These are phyloP conservation scores for Durotheca rogersii DNA, from an alignment of 495 filamentous ascomycete species.

Conservation along the genomic window DNA sequence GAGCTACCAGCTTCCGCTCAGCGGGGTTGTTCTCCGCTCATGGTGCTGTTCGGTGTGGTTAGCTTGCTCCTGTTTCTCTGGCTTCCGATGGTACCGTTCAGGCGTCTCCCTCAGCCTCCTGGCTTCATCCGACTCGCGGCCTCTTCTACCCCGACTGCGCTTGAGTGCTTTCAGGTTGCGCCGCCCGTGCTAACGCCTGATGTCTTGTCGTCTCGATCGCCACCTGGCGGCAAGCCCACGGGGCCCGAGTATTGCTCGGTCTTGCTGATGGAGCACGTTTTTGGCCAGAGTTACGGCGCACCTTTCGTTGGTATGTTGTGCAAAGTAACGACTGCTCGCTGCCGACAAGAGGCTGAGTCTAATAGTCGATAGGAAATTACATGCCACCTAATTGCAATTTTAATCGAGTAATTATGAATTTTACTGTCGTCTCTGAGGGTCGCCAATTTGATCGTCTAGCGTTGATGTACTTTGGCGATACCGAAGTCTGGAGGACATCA, in stretches of 20 bases:
- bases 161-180: conserved; percentile 67
- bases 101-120: background rate
- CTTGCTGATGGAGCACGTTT: conserved; percentile 70
- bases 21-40: background rate
- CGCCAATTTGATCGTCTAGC: conserved; percentile 79
- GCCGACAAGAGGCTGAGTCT: background rate
- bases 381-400: conserved; percentile 72
- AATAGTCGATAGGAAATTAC: conserved; percentile 57
- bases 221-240: conserved; percentile 18
- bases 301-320: conserved; percentile 71
- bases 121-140: conserved; percentile 1
- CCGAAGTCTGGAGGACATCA: conserved; percentile 80
- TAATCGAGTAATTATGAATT: conserved; percentile 79
- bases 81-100: background rate
- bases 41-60: conserved; percentile 5
- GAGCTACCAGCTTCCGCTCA: background rate
- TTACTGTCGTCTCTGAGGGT: conserved; percentile 73
- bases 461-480: conserved; percentile 76
- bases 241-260: conserved; percentile 49
- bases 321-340: background rate
- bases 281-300: conserved; percentile 72
- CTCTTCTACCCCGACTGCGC: conserved; percentile 31
- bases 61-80: conserved; percentile 6
- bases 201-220: conserved; percentile 39
- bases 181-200: conserved; percentile 56